Evolutionary conservation across 1,284 basidiomycete species (phyloP).

Genomic region (Sphagnurus paluster): DNA sequence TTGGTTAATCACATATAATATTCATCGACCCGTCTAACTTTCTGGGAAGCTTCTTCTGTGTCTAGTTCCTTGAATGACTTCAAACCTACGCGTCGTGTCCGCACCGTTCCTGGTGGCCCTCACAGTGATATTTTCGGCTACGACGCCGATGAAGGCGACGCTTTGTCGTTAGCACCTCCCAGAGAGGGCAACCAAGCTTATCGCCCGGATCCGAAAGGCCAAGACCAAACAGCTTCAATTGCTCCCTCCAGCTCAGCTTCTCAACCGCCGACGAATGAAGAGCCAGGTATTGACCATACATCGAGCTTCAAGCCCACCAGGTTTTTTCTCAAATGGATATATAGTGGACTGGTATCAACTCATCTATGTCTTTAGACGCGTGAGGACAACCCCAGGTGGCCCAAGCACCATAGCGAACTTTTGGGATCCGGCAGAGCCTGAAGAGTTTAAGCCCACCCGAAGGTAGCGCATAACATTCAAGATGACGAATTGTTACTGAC

Average conservation of each 20-base stretch:
- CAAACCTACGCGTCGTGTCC: conserved; percentile 53
- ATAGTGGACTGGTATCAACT: neutral
- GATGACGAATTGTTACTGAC: neutral
- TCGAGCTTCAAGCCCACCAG: conserved; percentile 46
- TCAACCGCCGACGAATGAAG: conserved; percentile 23
- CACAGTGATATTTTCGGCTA: conserved; percentile 46
- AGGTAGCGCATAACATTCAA: conserved; percentile 38
- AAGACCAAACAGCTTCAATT: neutral
- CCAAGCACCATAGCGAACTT: conserved; percentile 45
- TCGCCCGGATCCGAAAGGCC: conserved; percentile 2
- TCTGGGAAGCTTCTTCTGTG: neutral
- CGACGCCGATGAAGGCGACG: conserved; percentile 44
- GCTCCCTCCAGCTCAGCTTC: neutral
- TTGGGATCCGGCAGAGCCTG: conserved; percentile 44
- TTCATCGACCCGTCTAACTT: neutral
- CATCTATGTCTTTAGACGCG: conserved; percentile 40
- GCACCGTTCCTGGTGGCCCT: conserved; percentile 48
- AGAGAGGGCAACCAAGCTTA: conserved; percentile 17
- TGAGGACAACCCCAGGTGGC: conserved; percentile 54
- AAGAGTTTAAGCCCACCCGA: conserved; percentile 65
- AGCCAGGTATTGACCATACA: conserved; percentile 32
- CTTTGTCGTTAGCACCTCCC: conserved; percentile 43
- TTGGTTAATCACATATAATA: neutral
- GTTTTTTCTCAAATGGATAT: conserved; percentile 25
- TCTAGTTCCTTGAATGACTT: conserved; percentile 27